Percentiles rank a stretch among this genome's conserved stretches.
Evolutionary conservation across 305 asterid genomes (phyloP).

Genomic region (Solanum chacoense): DNA sequence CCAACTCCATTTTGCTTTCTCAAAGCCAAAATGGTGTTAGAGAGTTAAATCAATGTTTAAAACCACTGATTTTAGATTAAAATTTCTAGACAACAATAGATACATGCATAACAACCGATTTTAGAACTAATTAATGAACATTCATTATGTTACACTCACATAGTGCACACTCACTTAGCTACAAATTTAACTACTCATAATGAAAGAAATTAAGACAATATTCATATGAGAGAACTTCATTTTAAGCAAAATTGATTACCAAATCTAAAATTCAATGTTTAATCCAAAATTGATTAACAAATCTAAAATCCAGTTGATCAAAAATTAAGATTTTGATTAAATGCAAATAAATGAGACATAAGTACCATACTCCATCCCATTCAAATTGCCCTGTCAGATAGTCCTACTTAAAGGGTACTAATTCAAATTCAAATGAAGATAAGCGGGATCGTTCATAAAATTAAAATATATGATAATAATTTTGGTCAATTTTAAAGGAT

Average conservation of each 20-base stretch:
- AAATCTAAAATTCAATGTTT: background rate
- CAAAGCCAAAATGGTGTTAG: background rate
- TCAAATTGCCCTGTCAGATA: background rate
- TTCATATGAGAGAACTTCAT: background rate
- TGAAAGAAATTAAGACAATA: background rate
- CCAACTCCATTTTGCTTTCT: background rate
- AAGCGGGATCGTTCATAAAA: background rate
- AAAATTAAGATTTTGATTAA: too few relatives aligned
- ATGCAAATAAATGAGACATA: background rate
- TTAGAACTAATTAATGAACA: background rate
- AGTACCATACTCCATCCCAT: background rate
- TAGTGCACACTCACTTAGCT: background rate
- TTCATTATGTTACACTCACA: background rate
- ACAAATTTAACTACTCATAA: background rate
- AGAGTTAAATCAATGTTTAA: background rate
- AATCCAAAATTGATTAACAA: background rate
- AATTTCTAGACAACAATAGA: background rate
- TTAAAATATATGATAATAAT: too few relatives aligned
- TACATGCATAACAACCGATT: background rate
- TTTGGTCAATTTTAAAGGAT: background rate
- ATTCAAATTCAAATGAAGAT: background rate
- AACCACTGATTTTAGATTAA: background rate
- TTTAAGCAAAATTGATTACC: background rate
- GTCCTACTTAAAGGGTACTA: background rate
- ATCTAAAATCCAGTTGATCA: background rate